Base-by-base conservation (phyloP, 2,329 filamentous ascomycete species). In the Colletotrichum sublineola region DNA sequence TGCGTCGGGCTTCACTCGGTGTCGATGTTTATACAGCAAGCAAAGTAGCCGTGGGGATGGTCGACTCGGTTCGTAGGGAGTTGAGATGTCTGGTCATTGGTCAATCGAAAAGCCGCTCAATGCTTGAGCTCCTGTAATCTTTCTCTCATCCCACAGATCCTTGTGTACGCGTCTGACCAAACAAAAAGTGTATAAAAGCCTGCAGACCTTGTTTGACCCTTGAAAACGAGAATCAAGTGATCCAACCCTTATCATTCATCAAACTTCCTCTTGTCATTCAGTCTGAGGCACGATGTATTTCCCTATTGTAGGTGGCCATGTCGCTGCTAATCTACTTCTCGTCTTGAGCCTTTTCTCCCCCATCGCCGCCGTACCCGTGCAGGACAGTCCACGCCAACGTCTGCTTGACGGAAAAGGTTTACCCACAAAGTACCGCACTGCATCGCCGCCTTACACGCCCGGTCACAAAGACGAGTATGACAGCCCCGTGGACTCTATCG, bases 401-500 rank as follows among this genome's bases (percentile, higher is more conserved):
- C 84, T 89, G 11, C 80, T 87, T 68, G 84, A 86, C 68, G 86
- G 87, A 63, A 80, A 86, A 53, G 79, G 81, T 1, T 79, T 89
- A 9, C 84, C 84, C 12, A 73, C 80, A 58, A 86, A 83, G 73
- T 86, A 84, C 71, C 79, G 78, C 58, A 82, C 80, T 64, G 76
- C 75, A 60, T 74, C 77, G 53, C 76, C 68, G 80, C 91, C 91
- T 0, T 93, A 92, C 77, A 89, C 85, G 9, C 90, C 90, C 0
- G 87, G 83, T 7, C 82, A 89, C 77, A 85, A 83, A 61, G 91
- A 93, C 76, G 89, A 89, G 0, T 87, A 89, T 73, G 91, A 93
- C 78, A 82, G 82, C 67, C 88, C 90, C 42, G 80, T 93, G 38
- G 91, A 94, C 78, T 80, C 90, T 3, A 78, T 91, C 38, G 88